These are phyloP conservation scores for Pichia sp. DNA, from an alignment of 1,139 yeast species.

Conservation along the genomic window DNA sequence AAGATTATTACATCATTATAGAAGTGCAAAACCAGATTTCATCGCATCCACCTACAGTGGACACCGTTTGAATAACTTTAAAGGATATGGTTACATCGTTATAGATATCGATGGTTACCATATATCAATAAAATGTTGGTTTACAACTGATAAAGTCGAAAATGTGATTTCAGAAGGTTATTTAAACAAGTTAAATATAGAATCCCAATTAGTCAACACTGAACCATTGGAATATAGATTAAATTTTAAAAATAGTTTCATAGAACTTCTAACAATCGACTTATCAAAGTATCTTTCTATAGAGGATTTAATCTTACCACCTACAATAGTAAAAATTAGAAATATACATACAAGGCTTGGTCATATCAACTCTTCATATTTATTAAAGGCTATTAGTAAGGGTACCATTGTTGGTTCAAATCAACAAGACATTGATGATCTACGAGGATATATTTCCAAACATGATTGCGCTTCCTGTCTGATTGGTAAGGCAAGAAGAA, in stretches of 20 bases:
- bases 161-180: neutral
- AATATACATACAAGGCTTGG: neutral
- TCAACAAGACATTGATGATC: neutral
- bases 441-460: neutral
- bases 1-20: neutral
- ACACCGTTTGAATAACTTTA: neutral
- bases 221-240: neutral
- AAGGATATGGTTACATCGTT: neutral
- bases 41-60: neutral
- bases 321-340: neutral
- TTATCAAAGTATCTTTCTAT: neutral
- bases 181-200: neutral
- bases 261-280: neutral
- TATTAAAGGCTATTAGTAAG: neutral
- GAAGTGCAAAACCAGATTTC: neutral
- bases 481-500: neutral
- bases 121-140: neutral
- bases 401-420: neutral
- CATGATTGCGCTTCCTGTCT: neutral
- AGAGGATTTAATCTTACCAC: neutral
- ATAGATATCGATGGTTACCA: neutral
- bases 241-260: neutral
- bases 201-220: neutral
- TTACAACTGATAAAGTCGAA: neutral
- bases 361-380: neutral